Evolutionary conservation across 2,329 filamentous ascomycete genomes (phyloP), one percentile per base, ranked within the genome.

Genomic region (Ophiostoma himal-ulmi): DNA sequence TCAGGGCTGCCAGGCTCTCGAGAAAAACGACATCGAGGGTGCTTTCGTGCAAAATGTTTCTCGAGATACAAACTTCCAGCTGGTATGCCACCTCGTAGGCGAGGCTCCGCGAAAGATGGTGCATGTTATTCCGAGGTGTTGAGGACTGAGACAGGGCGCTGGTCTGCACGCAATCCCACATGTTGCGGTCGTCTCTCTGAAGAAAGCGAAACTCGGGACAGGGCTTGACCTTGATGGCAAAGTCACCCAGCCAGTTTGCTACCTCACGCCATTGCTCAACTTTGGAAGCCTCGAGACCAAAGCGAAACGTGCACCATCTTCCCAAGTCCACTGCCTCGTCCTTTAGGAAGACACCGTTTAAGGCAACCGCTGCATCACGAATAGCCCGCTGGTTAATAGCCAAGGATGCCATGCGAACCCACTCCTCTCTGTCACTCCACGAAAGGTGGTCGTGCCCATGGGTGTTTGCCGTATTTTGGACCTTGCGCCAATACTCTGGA

Each of bases 21-120:
- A 96, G 80, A 74, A 98, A 98, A 2, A 87, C 83, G 1, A 79
- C 77, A 0, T 82, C 84, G 64, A 98, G 85, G 66, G 86, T 91
- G 76, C 92, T 87, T 77, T 97, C 94, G 69, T 89, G 90, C 14
- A 99, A 80, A 34, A 88, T 83, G 0, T 89, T 88, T 37, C 90
- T 87, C 0, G 94, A 96, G n/a, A 98, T 84, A 77, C 94, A 98
- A 0, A 93, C 94, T 78, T 99, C 94, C 0, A 99, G 85, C 77
- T 97, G 93, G 76, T 98, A 99, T 20, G 92, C 86, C 1, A 97
- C 86, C 0, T 88, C 81, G 72, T 93, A 97, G 0, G 86, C 81
- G 4, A 94, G 82, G 70, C 62, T 68, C 13, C 71, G 71, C 1
- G 73, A 74, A 0, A 74, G 71, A 17, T 70, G 71, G 44, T 73